Conservation (phyloP, 2,329 filamentous ascomycete species). For the Alternaria panax region DNA sequence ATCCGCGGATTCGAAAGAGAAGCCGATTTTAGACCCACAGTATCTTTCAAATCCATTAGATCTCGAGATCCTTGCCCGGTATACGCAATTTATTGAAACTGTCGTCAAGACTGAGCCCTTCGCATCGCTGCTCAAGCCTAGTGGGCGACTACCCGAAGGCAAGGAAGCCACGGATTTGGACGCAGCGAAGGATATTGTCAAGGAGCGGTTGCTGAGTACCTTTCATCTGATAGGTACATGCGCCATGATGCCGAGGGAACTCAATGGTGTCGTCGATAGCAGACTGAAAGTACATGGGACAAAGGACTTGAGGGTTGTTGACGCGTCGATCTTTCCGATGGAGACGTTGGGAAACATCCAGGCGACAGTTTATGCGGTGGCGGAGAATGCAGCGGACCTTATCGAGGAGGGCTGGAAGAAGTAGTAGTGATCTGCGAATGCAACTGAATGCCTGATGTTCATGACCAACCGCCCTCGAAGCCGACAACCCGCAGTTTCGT, state of each 20-base stretch:
- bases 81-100: neutral
- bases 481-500: neutral
- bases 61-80: too few species aligned
- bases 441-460: neutral
- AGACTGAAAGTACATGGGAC: neutral
- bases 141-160: neutral
- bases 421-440: neutral
- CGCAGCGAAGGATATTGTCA: neutral
- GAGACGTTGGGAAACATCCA: conserved; percentile 1
- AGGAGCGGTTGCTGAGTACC: neutral
- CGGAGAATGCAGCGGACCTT: conserved; percentile 4
- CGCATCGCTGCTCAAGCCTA: neutral
- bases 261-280: conserved; percentile 1
- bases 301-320: neutral
- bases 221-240: neutral
- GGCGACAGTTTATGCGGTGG: neutral
- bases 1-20: too few species aligned
- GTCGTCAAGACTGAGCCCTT: neutral
- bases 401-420: neutral
- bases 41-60: too few species aligned
- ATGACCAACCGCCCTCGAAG: neutral
- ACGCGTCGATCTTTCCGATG: conserved; percentile 3
- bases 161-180: neutral
- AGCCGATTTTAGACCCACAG: too few species aligned
- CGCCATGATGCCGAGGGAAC: neutral